phyloP scores from a whole-genome alignment of 257 asterid genomes.

The Solanum pinnatisectum region DNA sequence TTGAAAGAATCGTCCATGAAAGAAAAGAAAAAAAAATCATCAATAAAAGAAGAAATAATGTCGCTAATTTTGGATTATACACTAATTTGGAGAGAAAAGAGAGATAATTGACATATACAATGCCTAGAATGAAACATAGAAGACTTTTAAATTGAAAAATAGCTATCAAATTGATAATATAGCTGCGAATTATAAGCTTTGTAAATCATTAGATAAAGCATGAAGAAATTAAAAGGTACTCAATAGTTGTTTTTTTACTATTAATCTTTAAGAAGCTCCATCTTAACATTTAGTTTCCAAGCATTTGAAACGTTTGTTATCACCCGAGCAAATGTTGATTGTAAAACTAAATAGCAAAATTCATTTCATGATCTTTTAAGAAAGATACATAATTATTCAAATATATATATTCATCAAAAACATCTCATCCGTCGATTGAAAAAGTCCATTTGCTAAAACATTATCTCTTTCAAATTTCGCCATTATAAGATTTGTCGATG shows the following conservation, averaged over 20 bases:
- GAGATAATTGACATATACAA: too few relatives aligned
- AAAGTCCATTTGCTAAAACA: not conserved
- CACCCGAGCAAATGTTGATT: not conserved
- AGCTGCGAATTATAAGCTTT: not conserved
- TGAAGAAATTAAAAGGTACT: not conserved
- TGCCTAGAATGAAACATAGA: not conserved
- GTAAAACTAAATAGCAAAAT: not conserved
- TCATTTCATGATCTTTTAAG: not conserved
- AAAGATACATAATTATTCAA: not conserved
- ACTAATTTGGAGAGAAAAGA: too few relatives aligned
- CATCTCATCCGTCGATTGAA: not conserved
- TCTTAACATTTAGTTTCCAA: too few relatives aligned
- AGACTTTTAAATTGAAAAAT: too few relatives aligned
- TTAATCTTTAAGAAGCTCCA: not conserved
- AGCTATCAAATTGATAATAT: too few relatives aligned
- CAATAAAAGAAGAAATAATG: too few relatives aligned
- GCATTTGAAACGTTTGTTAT: not conserved
- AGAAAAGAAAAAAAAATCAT: too few relatives aligned
- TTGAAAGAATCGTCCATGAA: too few relatives aligned
- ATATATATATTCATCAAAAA: too few relatives aligned
- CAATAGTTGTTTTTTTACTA: not conserved
- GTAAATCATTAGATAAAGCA: not conserved
- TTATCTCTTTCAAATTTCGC: rapidly evolving
- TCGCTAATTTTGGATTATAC: too few relatives aligned
- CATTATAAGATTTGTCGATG: not conserved